Base-by-base conservation (phyloP, 495 filamentous ascomycete genomes). In the Lasiosphaeria hispida region DNA sequence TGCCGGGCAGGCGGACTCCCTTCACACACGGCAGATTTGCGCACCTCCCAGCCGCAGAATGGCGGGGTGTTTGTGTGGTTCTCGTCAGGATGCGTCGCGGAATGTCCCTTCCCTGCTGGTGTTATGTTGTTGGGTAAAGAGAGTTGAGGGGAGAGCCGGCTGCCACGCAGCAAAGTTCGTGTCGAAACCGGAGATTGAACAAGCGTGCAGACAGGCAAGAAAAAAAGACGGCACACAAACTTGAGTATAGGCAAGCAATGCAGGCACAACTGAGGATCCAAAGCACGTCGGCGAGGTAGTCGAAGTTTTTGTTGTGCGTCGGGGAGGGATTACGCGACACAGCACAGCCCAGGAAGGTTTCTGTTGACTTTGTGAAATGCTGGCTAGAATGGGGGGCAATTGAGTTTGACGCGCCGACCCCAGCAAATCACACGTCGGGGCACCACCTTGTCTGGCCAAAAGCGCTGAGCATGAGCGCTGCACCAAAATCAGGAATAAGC, bases 381-480 rank as follows among this genome's bases (percentile, higher is more conserved):
- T 36, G 62, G 34, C 41, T 55, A 48, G 15, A n/a, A n/a, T 35
- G 44, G 62, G 57, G 53, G 43, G 38, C 48, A 67, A 60, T 58
- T 57, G 60, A 60, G 23, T 49, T 53, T 51, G 65, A 68, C 66
- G 64, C 63, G 64, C 63, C 63, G 45, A 52, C 53, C 50, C 55
- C 53, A 67, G 61, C 68, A 62, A 71, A 71, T 71, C 68, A 69
- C 54, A 69, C 53, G 57, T 39, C 44, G 44, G 43, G 40, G 18
- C 41, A 37, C 59, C 57, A 17, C 34, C 43, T 23, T 45, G 5
- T 18, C 23, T 30, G 23, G 23, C 23, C 23, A 30, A 30, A 5
- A 30, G 2, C 23, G 23, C 23, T 30, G 23, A 30, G 23, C 23
- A 30, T 2, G 23, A 30, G 23, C 23, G 23, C 23, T 30, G 23